Evolutionary conservation across 495 filamentous ascomycete species (phyloP).

Genomic region (Baudoinia panamericana): DNA sequence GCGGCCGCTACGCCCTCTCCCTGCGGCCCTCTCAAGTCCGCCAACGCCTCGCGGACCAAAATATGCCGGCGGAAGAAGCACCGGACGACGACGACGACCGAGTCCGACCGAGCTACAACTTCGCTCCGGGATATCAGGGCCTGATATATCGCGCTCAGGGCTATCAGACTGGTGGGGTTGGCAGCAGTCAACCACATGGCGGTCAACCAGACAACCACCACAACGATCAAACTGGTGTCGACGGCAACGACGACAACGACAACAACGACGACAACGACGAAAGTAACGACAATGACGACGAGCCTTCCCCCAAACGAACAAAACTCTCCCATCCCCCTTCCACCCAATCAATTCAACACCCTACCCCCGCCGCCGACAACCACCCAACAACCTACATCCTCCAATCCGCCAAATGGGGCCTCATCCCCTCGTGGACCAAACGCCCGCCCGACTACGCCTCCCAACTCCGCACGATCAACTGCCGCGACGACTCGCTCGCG

Average conservation of each 20-base stretch:
- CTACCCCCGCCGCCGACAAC: constrained; percentile 12
- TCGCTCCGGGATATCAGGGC: constrained; percentile 77
- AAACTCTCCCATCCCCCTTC: constrained; percentile 11
- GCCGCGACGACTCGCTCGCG: constrained; percentile 74
- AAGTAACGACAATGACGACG: constrained; percentile 14
- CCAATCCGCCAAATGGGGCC: constrained; percentile 83
- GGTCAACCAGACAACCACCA: constrained; percentile 29
- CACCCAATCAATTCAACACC: neutral
- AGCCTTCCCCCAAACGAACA: constrained; percentile 12
- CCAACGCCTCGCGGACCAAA: constrained; percentile 52
- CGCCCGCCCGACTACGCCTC: constrained; percentile 62
- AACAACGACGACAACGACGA: constrained; percentile 15
- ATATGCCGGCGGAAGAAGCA: constrained; percentile 65
- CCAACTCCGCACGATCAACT: constrained; percentile 83
- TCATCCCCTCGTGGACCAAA: constrained; percentile 87
- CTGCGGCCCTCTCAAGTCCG: constrained; percentile 52
- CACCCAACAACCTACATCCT: constrained; percentile 55
- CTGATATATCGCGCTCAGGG: constrained; percentile 73
- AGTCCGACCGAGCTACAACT: constrained; percentile 73
- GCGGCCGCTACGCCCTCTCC: constrained; percentile 70
- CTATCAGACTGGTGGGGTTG: constrained; percentile 43
- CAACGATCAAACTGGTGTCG: no score
- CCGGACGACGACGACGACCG: constrained; percentile 53
- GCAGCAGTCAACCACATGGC: no score
- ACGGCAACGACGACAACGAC: constrained; percentile 17